These are phyloP conservation scores for Combretum micranthum DNA, from an alignment of 345 rosid species.

Conservation along the genomic window DNA sequence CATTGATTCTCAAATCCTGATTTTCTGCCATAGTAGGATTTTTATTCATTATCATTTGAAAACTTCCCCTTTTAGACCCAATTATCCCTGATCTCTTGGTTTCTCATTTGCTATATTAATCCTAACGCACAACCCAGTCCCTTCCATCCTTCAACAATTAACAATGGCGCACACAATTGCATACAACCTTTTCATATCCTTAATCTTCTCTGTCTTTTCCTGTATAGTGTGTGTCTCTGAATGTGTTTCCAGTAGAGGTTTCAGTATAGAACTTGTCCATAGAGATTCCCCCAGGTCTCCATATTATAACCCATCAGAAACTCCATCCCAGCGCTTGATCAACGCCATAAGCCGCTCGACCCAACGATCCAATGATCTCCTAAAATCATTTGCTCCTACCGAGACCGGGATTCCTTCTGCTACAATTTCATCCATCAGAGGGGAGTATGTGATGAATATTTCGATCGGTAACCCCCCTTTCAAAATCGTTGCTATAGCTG, in stretches of 20 bases:
- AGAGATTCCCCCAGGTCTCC: conserved; percentile 4
- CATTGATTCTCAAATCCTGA: too few relatives aligned
- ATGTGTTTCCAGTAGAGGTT: conserved; percentile 5
- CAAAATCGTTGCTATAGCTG: conserved; percentile 15
- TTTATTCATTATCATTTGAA: too few relatives aligned
- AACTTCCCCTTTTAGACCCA: too few relatives aligned
- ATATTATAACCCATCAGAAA: background rate
- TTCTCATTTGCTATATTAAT: too few relatives aligned
- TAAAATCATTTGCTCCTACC: background rate
- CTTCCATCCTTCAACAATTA: too few relatives aligned
- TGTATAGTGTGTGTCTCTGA: too few relatives aligned
- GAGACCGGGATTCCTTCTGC: background rate
- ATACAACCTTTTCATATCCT: too few relatives aligned
- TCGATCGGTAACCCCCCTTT: conserved; percentile 16
- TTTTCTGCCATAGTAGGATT: too few relatives aligned
- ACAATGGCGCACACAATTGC: too few relatives aligned
- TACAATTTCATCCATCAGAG: background rate
- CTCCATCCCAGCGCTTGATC: background rate
- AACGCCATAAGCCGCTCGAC: background rate
- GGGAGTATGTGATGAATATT: conserved; percentile 25
- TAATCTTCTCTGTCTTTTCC: too few relatives aligned
- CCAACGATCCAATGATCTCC: background rate
- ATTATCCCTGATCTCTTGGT: too few relatives aligned
- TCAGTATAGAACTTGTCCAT: background rate
- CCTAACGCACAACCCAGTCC: too few relatives aligned